phyloP scores from a whole-genome alignment of 2,329 filamentous ascomycete genomes.

The Colletotrichum cuscutae region DNA sequence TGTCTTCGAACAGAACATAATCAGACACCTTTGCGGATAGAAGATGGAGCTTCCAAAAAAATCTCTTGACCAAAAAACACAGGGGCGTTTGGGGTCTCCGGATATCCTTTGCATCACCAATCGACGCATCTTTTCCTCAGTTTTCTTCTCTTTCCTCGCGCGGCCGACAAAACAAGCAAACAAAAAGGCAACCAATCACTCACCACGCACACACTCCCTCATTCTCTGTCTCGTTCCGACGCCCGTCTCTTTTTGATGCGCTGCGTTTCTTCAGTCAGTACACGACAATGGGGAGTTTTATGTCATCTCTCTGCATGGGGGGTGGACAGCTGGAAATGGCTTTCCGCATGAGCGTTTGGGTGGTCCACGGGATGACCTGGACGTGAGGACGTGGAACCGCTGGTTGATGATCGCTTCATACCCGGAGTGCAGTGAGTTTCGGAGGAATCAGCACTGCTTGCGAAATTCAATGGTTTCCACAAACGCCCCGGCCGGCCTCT shows the following conservation, averaged over 20 bases:
- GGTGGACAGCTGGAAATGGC: constrained; percentile 68
- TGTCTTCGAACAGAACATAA: constrained; percentile 52
- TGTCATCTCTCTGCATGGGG: constrained; percentile 56
- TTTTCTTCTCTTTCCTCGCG: constrained; percentile 16
- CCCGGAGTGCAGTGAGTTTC: constrained; percentile 60
- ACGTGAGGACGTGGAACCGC: constrained; percentile 71
- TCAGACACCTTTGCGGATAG: constrained; percentile 71
- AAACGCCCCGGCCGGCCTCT: neutral
- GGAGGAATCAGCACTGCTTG: constrained; percentile 62
- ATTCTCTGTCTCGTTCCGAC: constrained; percentile 11
- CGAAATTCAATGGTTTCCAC: constrained; percentile 69
- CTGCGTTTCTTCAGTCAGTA: neutral
- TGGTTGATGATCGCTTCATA: constrained; percentile 73
- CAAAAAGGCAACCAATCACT: constrained; percentile 40
- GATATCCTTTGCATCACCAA: constrained; percentile 79
- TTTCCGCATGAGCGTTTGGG: constrained; percentile 66
- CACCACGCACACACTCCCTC: neutral
- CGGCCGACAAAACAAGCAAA: constrained; percentile 44
- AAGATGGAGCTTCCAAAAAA: constrained; percentile 72
- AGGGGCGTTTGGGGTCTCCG: constrained; percentile 80
- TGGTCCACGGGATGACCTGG: constrained; percentile 48
- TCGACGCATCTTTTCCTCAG: constrained; percentile 44
- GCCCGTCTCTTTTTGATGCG: neutral
- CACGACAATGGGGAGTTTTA: constrained; percentile 31
- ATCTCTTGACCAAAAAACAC: constrained; percentile 62